Evolutionary conservation across 257 asterid species (phyloP), one percentile per base, ranked within the genome.

Genomic region (Lycium barbarum): DNA sequence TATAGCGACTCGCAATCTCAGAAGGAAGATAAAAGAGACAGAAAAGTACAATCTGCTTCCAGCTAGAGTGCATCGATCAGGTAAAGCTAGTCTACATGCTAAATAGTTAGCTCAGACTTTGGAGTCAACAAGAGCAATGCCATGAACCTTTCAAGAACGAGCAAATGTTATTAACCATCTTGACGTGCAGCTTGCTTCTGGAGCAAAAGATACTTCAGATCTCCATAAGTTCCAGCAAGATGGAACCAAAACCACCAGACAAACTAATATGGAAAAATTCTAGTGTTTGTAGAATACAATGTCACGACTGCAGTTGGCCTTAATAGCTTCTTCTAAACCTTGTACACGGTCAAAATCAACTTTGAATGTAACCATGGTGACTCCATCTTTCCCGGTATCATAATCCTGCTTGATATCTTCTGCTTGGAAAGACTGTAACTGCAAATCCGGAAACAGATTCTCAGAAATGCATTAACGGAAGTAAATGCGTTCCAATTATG

Each of bases 381-480:
- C 91, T 73, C 93, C 93, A 85, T 92, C 97, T 88, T 95, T 95
- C 72, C 98, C 99, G 13, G 97, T 95, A 72, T 95, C 97, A 84
- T 95, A 96, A 88, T 96, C 98, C 90, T 96, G 98, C 88, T 93
- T 93, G 88, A 96, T 95, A 84, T 95, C 98, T 90, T 96, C 99
- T 59, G 85, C 98, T 92, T 94, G 86, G 88, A 89, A 93, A 7
- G 92, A 86, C 84, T 95, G 99, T 67, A 96, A 97, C 99, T 96
- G 98, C 90, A 85, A 71, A 58, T 26, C 20, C 71, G 11, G 43
- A 40, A 26, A 40, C 55, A 36, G 79, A 68, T n/a, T 6, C 38
- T 18, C 81, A 51, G 82, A 74, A 47, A 74, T 73, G 59, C 80
- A 73, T 0, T 0, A 20, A 11, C 7, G 20, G 1, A 13, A 76